Evolutionary conservation across 495 filamentous ascomycete species (phyloP).

Genomic region (Podospora australis): DNA sequence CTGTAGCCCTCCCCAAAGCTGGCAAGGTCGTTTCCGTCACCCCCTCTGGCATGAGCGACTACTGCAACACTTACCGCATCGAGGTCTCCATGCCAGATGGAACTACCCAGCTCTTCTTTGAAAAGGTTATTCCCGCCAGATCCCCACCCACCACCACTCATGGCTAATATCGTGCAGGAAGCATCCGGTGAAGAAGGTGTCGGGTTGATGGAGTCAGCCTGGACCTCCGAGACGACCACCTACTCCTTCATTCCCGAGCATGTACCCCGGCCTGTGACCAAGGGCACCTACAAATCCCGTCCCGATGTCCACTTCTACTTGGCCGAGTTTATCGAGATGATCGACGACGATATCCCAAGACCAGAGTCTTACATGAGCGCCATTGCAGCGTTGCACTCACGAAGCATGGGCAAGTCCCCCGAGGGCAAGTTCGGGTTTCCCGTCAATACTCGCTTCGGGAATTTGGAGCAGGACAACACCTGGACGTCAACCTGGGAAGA

Average conservation of each 20-base stretch:
- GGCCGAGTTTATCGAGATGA: conserved; percentile 18
- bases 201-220: conserved; percentile 11
- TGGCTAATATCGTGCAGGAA: neutral
- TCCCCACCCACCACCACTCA: neutral
- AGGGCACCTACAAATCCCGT: conserved; percentile 15
- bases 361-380: conserved; percentile 24
- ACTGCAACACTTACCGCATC: conserved; percentile 17
- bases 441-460: conserved; percentile 38
- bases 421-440: conserved; percentile 48
- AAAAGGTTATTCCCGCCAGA: conserved; percentile 6
- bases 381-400: conserved; percentile 36
- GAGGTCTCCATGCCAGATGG: conserved; percentile 18
- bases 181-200: conserved; percentile 6
- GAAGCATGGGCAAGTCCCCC: conserved; percentile 33
- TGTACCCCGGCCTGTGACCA: conserved; percentile 16
- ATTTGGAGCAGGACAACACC: conserved; percentile 32
- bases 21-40: conserved; percentile 15
- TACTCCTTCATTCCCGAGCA: conserved; percentile 20
- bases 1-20: conserved; percentile 13
- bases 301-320: conserved; percentile 21
- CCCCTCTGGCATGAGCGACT: conserved; percentile 16
- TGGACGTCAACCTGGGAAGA: conserved; percentile 42
- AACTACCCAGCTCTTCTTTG: conserved; percentile 12
- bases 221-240: conserved; percentile 11
- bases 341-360: conserved; percentile 19